Evolutionary conservation across 768 basidiomycete genomes (phyloP), one percentile per base, ranked within the genome.

Genomic region (Cystobasidium onofrii): DNA sequence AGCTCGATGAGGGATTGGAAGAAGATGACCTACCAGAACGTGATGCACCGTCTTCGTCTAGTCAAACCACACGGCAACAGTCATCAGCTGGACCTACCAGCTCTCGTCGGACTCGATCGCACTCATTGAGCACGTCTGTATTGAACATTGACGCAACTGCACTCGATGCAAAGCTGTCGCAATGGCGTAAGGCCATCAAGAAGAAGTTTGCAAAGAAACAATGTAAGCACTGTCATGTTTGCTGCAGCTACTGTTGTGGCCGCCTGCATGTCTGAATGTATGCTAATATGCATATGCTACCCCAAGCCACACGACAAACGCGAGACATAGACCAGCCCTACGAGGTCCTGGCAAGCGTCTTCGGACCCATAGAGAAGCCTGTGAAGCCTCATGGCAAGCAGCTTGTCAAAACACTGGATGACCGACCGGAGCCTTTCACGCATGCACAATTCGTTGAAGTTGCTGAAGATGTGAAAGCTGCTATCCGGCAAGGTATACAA

Each of bases 331-430:
- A 31, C 54, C 36, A 33, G n/a, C 69, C 69, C 13, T 55, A 57
- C 69, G 69, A 71, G 54, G 52, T 71, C 15, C 76, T 80, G 6
- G 81, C 82, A 41, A 73, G 80, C 17, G 78, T 81, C 33, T 71
- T 71, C 50, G 77, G 76, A 50, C 80, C 82, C 33, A 78, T 80
- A 57, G 84, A 78, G 41, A 80, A 80, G 63, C 85, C 86, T 79
- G 75, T 84, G 81, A 57, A 23, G 36, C 54, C n/a, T 52, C 27
- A 70, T 17, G 43, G 39, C 64, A 75, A 36, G 33, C 65, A 34
- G 78, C 90, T 87, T 80, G 85, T 65, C 92, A 90, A 71, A 83
- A 92, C 91, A 10, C 80, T 92, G 74, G 90, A 92, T 81, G 90
- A 92, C 78, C 86, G 86, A 29, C 83, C 85, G 43, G 29, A 60